Evolutionary conservation across 2,329 filamentous ascomycete species (phyloP).

Genomic region (Chrysosporium queenslandicum): DNA sequence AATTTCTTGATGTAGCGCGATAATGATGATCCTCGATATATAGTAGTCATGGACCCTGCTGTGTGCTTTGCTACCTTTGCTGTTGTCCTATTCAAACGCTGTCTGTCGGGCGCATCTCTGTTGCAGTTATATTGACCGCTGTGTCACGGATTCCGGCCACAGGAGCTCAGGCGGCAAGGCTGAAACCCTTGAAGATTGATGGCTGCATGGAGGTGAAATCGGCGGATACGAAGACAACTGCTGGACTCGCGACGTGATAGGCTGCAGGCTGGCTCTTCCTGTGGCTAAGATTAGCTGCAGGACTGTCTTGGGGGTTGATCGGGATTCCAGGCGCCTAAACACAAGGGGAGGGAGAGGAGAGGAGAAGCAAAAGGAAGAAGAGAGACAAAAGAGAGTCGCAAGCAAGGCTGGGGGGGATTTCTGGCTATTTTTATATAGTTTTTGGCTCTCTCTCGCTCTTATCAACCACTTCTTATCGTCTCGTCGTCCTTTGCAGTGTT

Average conservation of each 20-base stretch:
- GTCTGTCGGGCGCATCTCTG: background rate
- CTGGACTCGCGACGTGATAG: conserved; percentile 5
- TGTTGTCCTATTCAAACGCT: no score
- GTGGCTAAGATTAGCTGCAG: conserved; percentile 9
- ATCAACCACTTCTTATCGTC: background rate
- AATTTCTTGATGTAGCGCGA: no score
- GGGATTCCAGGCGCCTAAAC: conserved; percentile 1
- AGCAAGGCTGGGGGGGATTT: background rate
- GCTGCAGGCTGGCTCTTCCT: background rate
- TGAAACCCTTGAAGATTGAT: conserved; percentile 5
- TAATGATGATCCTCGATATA: no score
- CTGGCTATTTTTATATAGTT: background rate
- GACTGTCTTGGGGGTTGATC: background rate
- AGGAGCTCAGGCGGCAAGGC: background rate
- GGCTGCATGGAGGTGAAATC: background rate
- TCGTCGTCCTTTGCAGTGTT: background rate
- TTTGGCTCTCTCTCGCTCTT: background rate
- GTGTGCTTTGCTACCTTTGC: no score
- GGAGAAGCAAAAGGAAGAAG: background rate
- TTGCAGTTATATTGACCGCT: background rate
- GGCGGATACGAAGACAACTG: conserved; percentile 2
- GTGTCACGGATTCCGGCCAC: background rate
- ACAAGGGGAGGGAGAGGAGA: background rate
- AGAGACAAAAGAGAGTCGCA: background rate
- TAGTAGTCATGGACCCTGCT: no score